Conservation (phyloP, 768 basidiomycete species). For the Podaxis sp. region DNA sequence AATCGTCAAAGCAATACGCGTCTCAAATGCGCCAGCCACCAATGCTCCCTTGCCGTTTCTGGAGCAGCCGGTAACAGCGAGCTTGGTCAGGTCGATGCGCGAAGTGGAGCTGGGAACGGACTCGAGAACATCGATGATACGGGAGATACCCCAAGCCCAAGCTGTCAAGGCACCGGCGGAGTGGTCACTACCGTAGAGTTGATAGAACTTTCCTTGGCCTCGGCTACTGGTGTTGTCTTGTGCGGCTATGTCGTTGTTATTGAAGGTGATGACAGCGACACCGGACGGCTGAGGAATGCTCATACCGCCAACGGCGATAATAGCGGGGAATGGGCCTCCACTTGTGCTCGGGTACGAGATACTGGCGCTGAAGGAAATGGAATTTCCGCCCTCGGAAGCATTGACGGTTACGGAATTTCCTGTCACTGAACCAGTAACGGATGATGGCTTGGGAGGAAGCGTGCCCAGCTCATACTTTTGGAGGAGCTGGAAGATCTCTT, state of each 20-base stretch:
- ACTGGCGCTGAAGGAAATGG: conserved; percentile 44
- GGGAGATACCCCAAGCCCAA: conserved; percentile 59
- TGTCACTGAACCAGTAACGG: conserved; percentile 40
- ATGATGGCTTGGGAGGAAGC: conserved; percentile 42
- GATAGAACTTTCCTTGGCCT: conserved; percentile 54
- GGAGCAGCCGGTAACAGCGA: conserved; percentile 58
- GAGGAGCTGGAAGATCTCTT: conserved; percentile 44
- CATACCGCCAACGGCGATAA: conserved; percentile 47
- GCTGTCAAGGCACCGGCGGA: conserved; percentile 53
- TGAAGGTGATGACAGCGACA: conserved; percentile 45
- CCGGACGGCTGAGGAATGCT: conserved; percentile 34
- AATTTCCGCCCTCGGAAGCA: conserved; percentile 38
- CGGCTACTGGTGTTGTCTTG: conserved; percentile 41
- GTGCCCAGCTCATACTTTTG: conserved; percentile 51
- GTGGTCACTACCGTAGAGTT: conserved; percentile 42
- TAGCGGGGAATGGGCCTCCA: conserved; percentile 43
- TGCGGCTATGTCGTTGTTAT: conserved; percentile 50
- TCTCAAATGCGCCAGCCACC: conserved; percentile 54
- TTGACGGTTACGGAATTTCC: conserved; percentile 44
- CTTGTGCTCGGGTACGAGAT: conserved; percentile 41
- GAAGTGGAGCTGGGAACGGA: conserved; percentile 30
- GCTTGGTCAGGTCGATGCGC: conserved; percentile 41
- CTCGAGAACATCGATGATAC: conserved; percentile 60
- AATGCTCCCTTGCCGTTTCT: conserved; percentile 59
- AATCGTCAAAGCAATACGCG: conserved; percentile 54